Evolutionary conservation across 2,329 filamentous ascomycete genomes (phyloP), one percentile per base, ranked within the genome.

Genomic region (Alternaria conjuncta): DNA sequence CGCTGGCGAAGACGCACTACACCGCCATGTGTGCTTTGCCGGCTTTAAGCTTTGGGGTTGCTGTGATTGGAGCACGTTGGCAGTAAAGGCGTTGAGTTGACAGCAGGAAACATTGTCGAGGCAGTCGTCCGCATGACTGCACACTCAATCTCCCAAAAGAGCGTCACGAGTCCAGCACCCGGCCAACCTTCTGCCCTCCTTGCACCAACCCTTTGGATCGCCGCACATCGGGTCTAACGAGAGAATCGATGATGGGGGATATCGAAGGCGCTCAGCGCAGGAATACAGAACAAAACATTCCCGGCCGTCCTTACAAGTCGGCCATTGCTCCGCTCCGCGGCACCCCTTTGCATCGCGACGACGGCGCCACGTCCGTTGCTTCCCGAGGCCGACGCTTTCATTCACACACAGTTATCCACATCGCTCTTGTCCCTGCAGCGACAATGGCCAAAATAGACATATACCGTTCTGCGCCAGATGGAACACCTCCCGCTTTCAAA

Each of bases 21-120:
- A 63, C 60, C 60, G 60, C 60, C 56, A 47, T 47, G 55, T 59
- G 47, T 63, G 49, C 60, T 44, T 55, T 60, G 55, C 60, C 56
- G 60, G 56, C 43, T 32, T 55, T 57, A n/a, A 53, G 25, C 50
- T 56, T 47, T 43, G 47, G 26, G 20, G 53, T 41, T 59, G 49
- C 28, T 51, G 28, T 59, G 55, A 58, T 59, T 47, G 47, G 47
- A 18, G 13, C 25, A 18, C n/a, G 30, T 28, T 12, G 20, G 58
- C 18, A 59, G 41, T 47, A 32, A 57, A 18, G 54, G 55, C 26
- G 43, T 25, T 25, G 36, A 25, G 45, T 44, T 43, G 49, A 54
- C 55, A 54, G 30, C 30, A 61, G 43, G 30, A 58, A 63, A 53
- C 49, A 50, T 54, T 44, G 55, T 59, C 60, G 30, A 59, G 47